These are phyloP conservation scores for Vickermania ingenoplastis DNA, from an alignment of 208 protist genomes.

Conservation along the genomic window DNA sequence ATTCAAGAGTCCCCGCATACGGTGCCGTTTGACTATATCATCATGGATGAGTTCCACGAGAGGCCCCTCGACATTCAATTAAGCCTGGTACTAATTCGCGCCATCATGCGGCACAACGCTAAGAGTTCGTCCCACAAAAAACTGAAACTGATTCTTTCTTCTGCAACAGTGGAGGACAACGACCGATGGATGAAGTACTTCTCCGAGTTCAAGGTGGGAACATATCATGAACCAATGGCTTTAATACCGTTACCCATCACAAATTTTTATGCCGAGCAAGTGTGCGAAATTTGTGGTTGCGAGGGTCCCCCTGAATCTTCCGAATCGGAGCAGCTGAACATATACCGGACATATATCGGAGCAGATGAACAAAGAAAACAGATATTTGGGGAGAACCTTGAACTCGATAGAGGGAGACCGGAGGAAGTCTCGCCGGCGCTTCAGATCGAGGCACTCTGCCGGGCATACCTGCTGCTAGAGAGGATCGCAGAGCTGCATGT, in stretches of 20 bases:
- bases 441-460: slow-evolving; percentile 47
- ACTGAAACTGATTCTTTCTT: slow-evolving; percentile 83
- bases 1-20: slow-evolving; percentile 42
- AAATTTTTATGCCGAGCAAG: slow-evolving; percentile 73
- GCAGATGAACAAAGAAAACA: too few relatives aligned
- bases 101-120: slow-evolving; percentile 49
- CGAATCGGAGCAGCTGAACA: slow-evolving; percentile 23
- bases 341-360: too few relatives aligned
- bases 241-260: slow-evolving; percentile 53
- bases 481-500: slow-evolving; percentile 45
- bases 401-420: too few relatives aligned
- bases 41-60: slow-evolving; percentile 93
- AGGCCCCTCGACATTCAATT: slow-evolving; percentile 91
- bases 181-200: slow-evolving; percentile 77
- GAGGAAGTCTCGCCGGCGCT: too few relatives aligned
- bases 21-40: slow-evolving; percentile 77
- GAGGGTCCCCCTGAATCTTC: slow-evolving; percentile 22
- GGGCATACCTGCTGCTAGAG: too few relatives aligned
- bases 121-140: too few relatives aligned
- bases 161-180: slow-evolving; percentile 78
- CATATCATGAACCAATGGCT: slow-evolving; percentile 48
- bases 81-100: slow-evolving; percentile 79
- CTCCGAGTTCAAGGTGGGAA: slow-evolving; percentile 31
- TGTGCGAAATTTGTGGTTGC: slow-evolving; percentile 41
- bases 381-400: too few relatives aligned